Percentiles rank a stretch among this genome's conserved stretches.
Evolutionary conservation across 805 yeast genomes (phyloP).

Genomic region (Diddensiella santjacobensis): DNA sequence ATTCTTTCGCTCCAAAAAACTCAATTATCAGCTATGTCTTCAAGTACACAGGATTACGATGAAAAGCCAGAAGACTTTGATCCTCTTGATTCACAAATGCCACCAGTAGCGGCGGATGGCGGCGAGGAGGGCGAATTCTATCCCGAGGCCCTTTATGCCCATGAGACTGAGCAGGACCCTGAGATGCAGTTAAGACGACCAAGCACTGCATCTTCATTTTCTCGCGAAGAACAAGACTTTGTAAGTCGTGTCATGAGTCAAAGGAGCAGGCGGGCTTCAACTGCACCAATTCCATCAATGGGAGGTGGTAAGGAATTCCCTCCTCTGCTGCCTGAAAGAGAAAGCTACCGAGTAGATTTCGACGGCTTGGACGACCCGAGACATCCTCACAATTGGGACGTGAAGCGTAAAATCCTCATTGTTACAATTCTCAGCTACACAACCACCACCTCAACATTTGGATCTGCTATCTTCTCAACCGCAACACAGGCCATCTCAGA

Average conservation of each 20-base stretch:
- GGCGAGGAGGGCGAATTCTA: not conserved
- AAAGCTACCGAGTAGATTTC: slow-evolving; percentile 57
- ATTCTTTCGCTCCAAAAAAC: too few species aligned
- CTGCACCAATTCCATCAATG: slow-evolving; percentile 14
- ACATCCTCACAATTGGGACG: slow-evolving; percentile 76
- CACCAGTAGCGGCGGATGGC: not conserved
- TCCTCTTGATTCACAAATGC: not conserved
- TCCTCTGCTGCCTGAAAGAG: slow-evolving; percentile 13
- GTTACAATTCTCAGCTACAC: slow-evolving; percentile 40
- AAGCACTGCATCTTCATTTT: slow-evolving; percentile 5
- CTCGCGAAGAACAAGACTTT: slow-evolving; percentile 15
- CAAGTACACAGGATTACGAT: not conserved
- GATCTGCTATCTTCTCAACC: slow-evolving; percentile 67
- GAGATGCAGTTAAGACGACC: not conserved
- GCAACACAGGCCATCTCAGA: slow-evolving; percentile 46
- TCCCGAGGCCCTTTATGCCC: not conserved
- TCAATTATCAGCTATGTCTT: too few species aligned
- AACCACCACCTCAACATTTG: slow-evolving; percentile 55
- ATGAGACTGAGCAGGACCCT: not conserved
- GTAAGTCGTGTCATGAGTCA: slow-evolving; percentile 19
- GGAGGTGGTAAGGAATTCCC: slow-evolving; percentile 17
- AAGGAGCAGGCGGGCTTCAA: slow-evolving; percentile 12
- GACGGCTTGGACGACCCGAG: slow-evolving; percentile 75
- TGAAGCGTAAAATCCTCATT: slow-evolving; percentile 36
- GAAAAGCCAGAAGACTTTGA: not conserved